Percentiles rank a stretch among this genome's conserved stretches.
These are phyloP conservation scores for Vigna angularis DNA, from an alignment of 306 rosid genomes.

Conservation along the genomic window DNA sequence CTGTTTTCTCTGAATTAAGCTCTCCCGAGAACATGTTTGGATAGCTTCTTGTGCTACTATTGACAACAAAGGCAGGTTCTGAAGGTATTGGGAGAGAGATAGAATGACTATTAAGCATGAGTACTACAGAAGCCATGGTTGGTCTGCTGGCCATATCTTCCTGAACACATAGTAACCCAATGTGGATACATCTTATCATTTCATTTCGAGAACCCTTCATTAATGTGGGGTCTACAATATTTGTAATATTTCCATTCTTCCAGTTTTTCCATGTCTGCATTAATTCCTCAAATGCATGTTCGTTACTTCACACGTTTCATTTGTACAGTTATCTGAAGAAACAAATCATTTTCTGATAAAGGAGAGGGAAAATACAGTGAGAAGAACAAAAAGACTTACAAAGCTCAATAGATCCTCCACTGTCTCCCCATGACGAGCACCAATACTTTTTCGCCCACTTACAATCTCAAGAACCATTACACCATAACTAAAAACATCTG, in stretches of 20 bases:
- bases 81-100: not conserved
- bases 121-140: not conserved
- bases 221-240: slow-evolving; percentile 5
- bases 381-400: not conserved
- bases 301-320: not conserved
- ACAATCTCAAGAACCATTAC: not conserved
- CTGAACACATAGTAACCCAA: not conserved
- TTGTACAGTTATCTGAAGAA: not conserved
- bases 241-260: not conserved
- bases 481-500: slow-evolving; percentile 10
- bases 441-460: not conserved
- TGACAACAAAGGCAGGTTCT: not conserved
- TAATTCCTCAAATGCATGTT: not conserved
- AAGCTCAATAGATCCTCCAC: not conserved
- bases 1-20: not conserved
- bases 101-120: not conserved
- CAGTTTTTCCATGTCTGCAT: not conserved
- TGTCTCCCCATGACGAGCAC: not conserved
- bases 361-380: not conserved
- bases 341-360: not conserved
- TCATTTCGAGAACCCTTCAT: not conserved
- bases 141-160: not conserved
- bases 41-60: not conserved
- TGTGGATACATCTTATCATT: not conserved
- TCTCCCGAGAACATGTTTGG: not conserved